Evolutionary conservation across 495 filamentous ascomycete genomes (phyloP).

Genomic region (Neurospora sp.): DNA sequence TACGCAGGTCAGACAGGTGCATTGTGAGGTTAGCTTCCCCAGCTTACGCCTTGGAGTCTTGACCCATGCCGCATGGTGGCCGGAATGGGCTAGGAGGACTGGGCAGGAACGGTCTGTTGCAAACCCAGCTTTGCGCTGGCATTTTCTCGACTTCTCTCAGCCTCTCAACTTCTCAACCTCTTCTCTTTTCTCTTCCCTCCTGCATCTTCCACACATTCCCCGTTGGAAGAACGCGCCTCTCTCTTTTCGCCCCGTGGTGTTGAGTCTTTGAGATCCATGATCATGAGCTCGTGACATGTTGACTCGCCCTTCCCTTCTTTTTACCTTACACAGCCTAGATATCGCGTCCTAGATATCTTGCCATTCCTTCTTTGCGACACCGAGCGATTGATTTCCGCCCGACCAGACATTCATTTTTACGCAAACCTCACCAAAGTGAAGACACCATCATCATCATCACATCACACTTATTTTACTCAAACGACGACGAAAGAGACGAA

Average conservation of each 20-base stretch:
- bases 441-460: background rate
- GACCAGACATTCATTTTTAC: background rate
- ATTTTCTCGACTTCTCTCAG: background rate
- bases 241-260: slow-evolving; percentile 5
- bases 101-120: background rate
- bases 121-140: background rate
- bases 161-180: background rate
- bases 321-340: slow-evolving; percentile 1
- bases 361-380: background rate
- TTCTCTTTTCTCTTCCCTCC: slow-evolving; percentile 6
- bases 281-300: slow-evolving; percentile 8
- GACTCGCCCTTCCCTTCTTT: slow-evolving; percentile 9
- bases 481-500: background rate
- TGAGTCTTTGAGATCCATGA: slow-evolving; percentile 6
- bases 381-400: background rate
- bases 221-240: background rate
- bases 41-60: background rate
- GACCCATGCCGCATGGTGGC: background rate
- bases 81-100: background rate
- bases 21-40: background rate
- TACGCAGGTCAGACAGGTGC: background rate
- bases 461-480: background rate
- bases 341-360: background rate
- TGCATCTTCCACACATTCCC: slow-evolving; percentile 2
- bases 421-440: background rate